Evolutionary conservation across 2,329 filamentous ascomycete species (phyloP).

Genomic region (Aspergillus ruber): DNA sequence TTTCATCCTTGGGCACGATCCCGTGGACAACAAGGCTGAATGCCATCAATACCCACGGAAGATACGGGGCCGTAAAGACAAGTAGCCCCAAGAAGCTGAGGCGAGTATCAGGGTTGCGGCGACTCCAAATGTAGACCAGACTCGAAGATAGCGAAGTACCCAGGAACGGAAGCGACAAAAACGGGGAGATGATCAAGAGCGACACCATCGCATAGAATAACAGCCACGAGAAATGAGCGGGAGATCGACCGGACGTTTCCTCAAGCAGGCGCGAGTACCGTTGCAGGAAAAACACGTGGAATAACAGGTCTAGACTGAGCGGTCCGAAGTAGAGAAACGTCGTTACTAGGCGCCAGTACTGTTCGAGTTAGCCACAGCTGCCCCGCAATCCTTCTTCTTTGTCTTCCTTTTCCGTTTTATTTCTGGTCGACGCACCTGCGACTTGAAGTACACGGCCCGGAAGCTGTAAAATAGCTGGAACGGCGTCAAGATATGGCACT

Average conservation of each 20-base stretch:
- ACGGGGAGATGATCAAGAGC: constrained; percentile 73
- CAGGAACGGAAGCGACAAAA: constrained; percentile 87
- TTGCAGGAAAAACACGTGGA: constrained; percentile 97
- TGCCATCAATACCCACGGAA: constrained; percentile 91
- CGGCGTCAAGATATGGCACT: constrained; percentile 85
- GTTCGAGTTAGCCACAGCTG: constrained; percentile 9
- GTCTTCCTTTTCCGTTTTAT: neutral
- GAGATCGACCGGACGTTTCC: constrained; percentile 84
- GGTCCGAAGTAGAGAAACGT: constrained; percentile 98
- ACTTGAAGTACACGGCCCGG: constrained; percentile 81
- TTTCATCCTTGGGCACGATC: constrained; percentile 86
- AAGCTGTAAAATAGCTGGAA: constrained; percentile 98
- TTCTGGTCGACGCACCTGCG: constrained; percentile 63
- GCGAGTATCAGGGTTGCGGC: constrained; percentile 84
- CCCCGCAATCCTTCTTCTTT: constrained; percentile 3
- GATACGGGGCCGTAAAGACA: constrained; percentile 86
- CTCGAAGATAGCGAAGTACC: constrained; percentile 90
- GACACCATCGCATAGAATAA: constrained; percentile 76
- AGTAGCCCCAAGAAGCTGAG: constrained; percentile 83
- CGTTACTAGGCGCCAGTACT: constrained; percentile 96
- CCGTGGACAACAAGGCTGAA: constrained; percentile 91
- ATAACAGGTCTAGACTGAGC: constrained; percentile 85
- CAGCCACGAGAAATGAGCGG: constrained; percentile 92
- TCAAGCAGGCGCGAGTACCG: constrained; percentile 92
- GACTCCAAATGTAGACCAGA: constrained; percentile 95